phyloP scores from a whole-genome alignment of 371 early-diverging fungal species.

The Mortierella sp. region DNA sequence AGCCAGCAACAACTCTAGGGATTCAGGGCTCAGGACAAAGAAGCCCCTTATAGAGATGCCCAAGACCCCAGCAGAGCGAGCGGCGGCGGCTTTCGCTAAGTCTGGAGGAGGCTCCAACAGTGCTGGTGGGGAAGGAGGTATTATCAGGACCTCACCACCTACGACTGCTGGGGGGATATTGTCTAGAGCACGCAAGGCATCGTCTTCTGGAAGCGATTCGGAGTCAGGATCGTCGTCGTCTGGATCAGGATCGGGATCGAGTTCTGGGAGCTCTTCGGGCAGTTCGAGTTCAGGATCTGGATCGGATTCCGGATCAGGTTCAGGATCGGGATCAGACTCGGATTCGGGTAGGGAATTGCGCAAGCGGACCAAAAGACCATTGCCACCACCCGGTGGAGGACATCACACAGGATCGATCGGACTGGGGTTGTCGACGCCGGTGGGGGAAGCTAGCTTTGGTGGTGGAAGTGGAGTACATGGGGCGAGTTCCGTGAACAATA shows the following conservation, averaged over 20 bases:
- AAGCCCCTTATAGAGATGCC: slow-evolving; percentile 4
- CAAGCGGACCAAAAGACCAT: slow-evolving; percentile 16
- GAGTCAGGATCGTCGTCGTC: slow-evolving; percentile 44
- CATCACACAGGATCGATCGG: slow-evolving; percentile 35
- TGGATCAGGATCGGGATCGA: slow-evolving; percentile 47
- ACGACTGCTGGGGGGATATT: slow-evolving; percentile 3
- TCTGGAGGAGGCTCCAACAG: slow-evolving; percentile 7
- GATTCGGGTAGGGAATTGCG: slow-evolving; percentile 15
- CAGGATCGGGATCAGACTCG: slow-evolving; percentile 41
- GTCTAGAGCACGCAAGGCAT: slow-evolving; percentile 34
- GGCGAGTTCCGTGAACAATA: slow-evolving; percentile 14
- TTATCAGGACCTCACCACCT: background rate
- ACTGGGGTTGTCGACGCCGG: slow-evolving; percentile 41
- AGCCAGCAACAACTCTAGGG: background rate
- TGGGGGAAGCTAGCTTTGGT: slow-evolving; percentile 24
- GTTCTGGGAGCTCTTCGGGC: slow-evolving; percentile 52
- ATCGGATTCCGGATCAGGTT: slow-evolving; percentile 45
- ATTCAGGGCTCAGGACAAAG: background rate
- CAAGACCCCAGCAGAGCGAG: slow-evolving; percentile 15
- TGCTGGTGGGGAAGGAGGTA: background rate
- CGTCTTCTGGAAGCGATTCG: slow-evolving; percentile 48
- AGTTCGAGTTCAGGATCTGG: slow-evolving; percentile 54
- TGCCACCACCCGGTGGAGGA: background rate
- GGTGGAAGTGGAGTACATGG: background rate
- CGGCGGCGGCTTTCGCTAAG: slow-evolving; percentile 10